Evolutionary conservation across 2,329 filamentous ascomycete species (phyloP), one percentile per base, ranked within the genome.

Genomic region (Shiraia bambusicola): DNA sequence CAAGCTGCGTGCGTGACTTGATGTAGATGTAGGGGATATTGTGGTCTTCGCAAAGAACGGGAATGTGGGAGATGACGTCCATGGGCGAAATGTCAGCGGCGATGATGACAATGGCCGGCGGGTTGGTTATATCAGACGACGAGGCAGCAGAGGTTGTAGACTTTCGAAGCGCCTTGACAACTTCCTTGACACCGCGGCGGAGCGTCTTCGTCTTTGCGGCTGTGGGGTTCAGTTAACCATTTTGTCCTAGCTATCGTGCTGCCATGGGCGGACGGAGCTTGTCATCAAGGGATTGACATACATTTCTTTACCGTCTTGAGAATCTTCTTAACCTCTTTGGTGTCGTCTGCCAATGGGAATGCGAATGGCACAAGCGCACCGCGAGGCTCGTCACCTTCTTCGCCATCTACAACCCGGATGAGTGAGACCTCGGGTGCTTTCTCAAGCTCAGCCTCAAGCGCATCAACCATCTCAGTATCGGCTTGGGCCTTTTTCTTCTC

Each of bases 1-100:
- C 93, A 43, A 98, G 83, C 76, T 97, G 92, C 48, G 90, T 92
- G 59, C 93, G 86, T 63, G 87, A 94, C 47, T 85, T 83, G 60
- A 98, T 88, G 72, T 94, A 98, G 71, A 98, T 83, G 76, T 97
- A 98, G 25, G 93, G 93, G 47, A 96, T 88, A 72, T 88, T 88
- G 79, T 96, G 91, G 75, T 97, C 92, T 76, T 98, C 93, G 80
- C 93, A 97, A 44, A 97, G 85, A 43, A 98, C 88, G 61, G 93
- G 93, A 55, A 98, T 88, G 75, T 98, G 93, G 47, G 88, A 93
- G 75, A 98, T 96, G 69, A 98, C 93, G 72, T 98, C 93, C 84
- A 93, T 92, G 54, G 93, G 93, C 38, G 88, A 95, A 76, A 98
- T 97, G 73, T 98, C 93, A 60, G 88, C 93, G 26, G 93, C 93